Evolutionary conservation across 2,329 filamentous ascomycete species (phyloP).

Genomic region (Aspergillus candidus): DNA sequence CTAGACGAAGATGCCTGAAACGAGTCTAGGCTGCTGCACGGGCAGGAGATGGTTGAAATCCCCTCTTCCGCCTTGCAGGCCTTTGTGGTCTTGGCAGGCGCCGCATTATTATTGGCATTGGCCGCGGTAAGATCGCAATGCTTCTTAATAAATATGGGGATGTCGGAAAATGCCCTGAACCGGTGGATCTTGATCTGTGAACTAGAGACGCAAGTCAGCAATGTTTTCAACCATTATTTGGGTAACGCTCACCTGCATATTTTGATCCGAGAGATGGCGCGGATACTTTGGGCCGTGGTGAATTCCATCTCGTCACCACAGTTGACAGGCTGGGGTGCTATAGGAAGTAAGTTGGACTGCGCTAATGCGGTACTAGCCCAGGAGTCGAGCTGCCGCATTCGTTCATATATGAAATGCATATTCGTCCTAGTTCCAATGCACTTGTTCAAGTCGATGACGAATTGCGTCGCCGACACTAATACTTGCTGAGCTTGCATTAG

Average conservation of each 20-base stretch:
- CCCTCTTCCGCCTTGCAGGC: constrained; percentile 13
- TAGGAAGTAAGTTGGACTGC: constrained; percentile 27
- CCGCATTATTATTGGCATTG: constrained; percentile 13
- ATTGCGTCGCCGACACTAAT: constrained; percentile 38
- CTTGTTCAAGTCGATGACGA: constrained; percentile 37
- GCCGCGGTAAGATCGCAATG: constrained; percentile 40
- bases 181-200: constrained; percentile 43
- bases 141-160: constrained; percentile 41
- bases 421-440: constrained; percentile 30
- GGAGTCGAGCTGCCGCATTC: constrained; percentile 38
- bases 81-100: constrained; percentile 9
- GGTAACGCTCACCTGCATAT: constrained; percentile 32
- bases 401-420: constrained; percentile 35
- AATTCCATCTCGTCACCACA: constrained; percentile 28
- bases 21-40: constrained; percentile 25
- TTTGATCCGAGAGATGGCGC: constrained; percentile 40
- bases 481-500: constrained; percentile 40
- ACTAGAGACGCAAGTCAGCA: constrained; percentile 20
- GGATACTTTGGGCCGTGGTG: constrained; percentile 35
- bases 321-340: constrained; percentile 18
- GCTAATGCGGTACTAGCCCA: constrained; percentile 34
- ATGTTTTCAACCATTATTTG: background rate
- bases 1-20: constrained; percentile 24
- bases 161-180: constrained; percentile 43
- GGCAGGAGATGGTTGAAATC: constrained; percentile 28